Percentiles rank a stretch among this genome's conserved stretches.
These are phyloP conservation scores for Puccinia hordei DNA, from an alignment of 1,284 basidiomycete species.

Conservation along the genomic window DNA sequence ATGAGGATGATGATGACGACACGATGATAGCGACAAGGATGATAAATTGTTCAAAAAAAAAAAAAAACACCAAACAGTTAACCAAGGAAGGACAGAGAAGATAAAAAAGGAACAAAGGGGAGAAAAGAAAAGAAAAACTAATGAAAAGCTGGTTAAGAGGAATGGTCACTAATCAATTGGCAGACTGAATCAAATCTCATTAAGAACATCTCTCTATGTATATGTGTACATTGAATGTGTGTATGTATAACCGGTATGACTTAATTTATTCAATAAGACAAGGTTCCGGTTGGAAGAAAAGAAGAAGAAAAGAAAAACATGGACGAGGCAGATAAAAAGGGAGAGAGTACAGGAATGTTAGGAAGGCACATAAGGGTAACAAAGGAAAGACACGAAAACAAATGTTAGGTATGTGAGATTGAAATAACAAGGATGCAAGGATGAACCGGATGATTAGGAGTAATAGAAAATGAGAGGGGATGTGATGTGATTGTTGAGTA, in stretches of 20 bases:
- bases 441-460: not conserved
- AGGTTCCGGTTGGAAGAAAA: not conserved
- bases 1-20: too few species aligned
- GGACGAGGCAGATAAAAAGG: not conserved
- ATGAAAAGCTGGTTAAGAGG: too few species aligned
- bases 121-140: too few species aligned
- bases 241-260: not conserved
- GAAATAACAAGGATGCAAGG: not conserved
- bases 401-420: not conserved
- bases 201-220: too few species aligned
- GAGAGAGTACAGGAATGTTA: slow-evolving; percentile 5
- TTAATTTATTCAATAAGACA: not conserved
- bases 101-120: too few species aligned
- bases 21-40: too few species aligned
- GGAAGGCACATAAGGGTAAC: not conserved
- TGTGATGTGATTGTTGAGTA: slow-evolving; percentile 2
- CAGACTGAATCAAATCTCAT: too few species aligned
- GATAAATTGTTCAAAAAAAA: too few species aligned
- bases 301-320: not conserved
- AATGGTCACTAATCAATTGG: too few species aligned
- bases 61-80: too few species aligned
- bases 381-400: not conserved
- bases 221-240: not conserved
- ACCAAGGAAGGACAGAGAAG: too few species aligned
- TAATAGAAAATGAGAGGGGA: not conserved